Conservation (phyloP, 2,329 filamentous ascomycete genomes). For the Paecilomyces sp. region DNA sequence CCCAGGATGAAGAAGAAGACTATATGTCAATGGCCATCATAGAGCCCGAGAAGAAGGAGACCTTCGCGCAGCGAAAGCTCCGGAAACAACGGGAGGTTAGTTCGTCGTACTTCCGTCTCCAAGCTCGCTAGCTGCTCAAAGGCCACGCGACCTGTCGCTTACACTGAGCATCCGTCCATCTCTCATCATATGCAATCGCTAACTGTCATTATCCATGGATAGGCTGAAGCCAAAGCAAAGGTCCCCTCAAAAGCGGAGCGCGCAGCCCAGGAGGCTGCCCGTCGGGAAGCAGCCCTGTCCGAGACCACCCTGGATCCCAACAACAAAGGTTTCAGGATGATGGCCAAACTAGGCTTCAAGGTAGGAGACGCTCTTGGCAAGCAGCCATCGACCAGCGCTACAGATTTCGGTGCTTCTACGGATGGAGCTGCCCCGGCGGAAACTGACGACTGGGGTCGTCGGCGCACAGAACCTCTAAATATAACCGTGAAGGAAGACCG, state of each 20-base stretch:
- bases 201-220: constrained; percentile 3
- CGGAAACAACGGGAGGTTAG: constrained; percentile 46
- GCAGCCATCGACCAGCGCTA: constrained; percentile 32
- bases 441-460: constrained; percentile 16
- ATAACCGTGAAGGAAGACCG: constrained; percentile 71
- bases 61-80: constrained; percentile 53
- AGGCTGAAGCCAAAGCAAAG: constrained; percentile 61
- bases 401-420: constrained; percentile 7
- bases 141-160: constrained; percentile 26
- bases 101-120: constrained; percentile 4
- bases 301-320: constrained; percentile 64
- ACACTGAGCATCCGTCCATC: constrained; percentile 46
- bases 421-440: background rate
- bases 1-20: constrained; percentile 73
- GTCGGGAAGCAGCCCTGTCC: constrained; percentile 68
- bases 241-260: constrained; percentile 73
- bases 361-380: constrained; percentile 67
- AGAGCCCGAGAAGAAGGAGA: constrained; percentile 56
- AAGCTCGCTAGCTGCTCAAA: constrained; percentile 3
- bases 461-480: constrained; percentile 64
- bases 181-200: constrained; percentile 42
- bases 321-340: constrained; percentile 91
- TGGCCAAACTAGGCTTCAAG: constrained; percentile 91
- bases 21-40: constrained; percentile 95
- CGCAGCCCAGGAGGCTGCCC: constrained; percentile 63